Conservation (phyloP, 2,329 filamentous ascomycete species). For the Ambrosiella beaveri region DNA sequence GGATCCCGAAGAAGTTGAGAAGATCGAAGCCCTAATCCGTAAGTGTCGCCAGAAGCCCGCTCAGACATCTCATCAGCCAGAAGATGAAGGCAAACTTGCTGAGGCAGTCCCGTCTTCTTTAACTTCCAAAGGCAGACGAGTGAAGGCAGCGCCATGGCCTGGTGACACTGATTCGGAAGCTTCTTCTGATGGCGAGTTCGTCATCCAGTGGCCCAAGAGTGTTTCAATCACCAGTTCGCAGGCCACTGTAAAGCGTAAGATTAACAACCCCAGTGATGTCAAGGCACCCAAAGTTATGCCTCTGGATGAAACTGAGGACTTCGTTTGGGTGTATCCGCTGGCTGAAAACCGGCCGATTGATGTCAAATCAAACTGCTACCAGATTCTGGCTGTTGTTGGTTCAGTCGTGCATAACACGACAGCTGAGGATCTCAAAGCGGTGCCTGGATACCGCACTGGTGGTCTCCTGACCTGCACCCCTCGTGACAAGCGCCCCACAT, state of each 20-base stretch:
- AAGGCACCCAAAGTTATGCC: neutral
- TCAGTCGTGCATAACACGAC: neutral
- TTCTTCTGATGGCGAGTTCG: neutral
- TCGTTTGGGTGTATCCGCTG: constrained; percentile 4
- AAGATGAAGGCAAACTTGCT: neutral
- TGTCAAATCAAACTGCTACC: neutral
- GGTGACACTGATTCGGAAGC: neutral
- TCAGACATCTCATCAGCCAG: neutral
- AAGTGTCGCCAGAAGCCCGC: no score
- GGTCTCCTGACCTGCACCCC: constrained; percentile 2
- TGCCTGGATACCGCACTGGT: neutral
- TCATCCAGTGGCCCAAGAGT: neutral
- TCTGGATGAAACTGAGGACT: neutral
- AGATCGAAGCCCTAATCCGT: neutral
- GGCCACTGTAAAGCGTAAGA: neutral
- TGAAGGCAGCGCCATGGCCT: neutral
- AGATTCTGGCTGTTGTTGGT: neutral
- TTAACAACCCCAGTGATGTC: neutral
- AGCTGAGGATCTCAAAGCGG: neutral
- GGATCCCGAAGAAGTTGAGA: neutral
- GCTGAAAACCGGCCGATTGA: neutral
- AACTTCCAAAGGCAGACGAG: neutral
- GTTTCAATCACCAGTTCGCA: neutral
- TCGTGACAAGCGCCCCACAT: neutral
- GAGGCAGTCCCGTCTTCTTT: neutral